A percentile compares a stretch with the other conserved stretches of the same genome.
Evolutionary conservation across 129 eudicot species (phyloP).

Genomic region (Kitagawia praeruptora): DNA sequence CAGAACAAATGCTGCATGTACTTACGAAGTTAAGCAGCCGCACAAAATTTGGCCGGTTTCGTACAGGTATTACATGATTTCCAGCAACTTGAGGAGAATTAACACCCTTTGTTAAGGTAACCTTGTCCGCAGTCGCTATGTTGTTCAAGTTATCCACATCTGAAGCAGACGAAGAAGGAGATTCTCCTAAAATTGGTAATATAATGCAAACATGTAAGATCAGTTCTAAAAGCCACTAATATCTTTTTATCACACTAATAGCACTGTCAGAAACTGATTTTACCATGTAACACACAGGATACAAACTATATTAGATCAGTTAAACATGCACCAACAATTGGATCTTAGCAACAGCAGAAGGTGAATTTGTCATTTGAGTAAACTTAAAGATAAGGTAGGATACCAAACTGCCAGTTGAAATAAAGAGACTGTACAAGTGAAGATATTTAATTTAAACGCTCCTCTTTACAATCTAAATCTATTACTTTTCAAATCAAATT

Average conservation of each 20-base stretch:
- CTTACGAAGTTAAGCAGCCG: constrained; percentile 72
- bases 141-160: constrained; percentile 89
- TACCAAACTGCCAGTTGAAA: background rate
- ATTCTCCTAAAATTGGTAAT: constrained; percentile 51
- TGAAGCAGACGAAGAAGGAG: constrained; percentile 96
- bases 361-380: background rate
- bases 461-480: background rate
- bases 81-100: constrained; percentile 75
- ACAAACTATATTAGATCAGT: background rate
- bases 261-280: background rate
- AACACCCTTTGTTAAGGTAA: constrained; percentile 42
- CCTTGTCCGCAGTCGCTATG: constrained; percentile 49
- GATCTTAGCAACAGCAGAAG: background rate
- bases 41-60: constrained; percentile 46
- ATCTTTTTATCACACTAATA: background rate
- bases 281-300: background rate
- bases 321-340: background rate
- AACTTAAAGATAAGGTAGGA: background rate
- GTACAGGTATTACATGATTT: constrained; percentile 58
- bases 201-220: constrained; percentile 11
- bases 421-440: background rate
- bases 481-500: background rate
- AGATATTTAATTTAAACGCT: background rate
- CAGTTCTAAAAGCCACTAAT: background rate
- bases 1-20: background rate